Evolutionary conservation across 164 flowering plant species (phyloP).

Genomic region (Chimonanthus praecox): DNA sequence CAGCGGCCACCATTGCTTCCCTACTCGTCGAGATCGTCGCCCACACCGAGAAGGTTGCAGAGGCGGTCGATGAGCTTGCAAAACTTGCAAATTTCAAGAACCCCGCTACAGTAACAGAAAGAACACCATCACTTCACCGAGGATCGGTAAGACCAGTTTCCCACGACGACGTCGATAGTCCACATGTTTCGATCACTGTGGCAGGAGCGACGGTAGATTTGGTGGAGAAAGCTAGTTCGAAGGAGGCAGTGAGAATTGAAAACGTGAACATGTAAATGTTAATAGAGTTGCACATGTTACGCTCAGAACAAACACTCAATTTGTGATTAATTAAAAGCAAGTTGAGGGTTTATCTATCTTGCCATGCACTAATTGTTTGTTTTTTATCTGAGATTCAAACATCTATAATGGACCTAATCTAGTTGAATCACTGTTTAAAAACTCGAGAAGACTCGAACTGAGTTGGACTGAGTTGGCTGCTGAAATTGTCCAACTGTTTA

Average conservation of each 20-base stretch:
- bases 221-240: slow-evolving; percentile 1
- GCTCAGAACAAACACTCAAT: not conserved
- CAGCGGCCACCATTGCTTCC: slow-evolving; percentile 42
- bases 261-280: slow-evolving; percentile 7
- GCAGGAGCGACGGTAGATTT: not conserved
- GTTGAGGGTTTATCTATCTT: not conserved
- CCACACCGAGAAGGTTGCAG: slow-evolving; percentile 42
- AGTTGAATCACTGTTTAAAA: too few relatives aligned
- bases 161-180: not conserved
- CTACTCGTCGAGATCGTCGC: slow-evolving; percentile 41
- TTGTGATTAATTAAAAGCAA: not conserved
- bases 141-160: slow-evolving; percentile 3
- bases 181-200: slow-evolving; percentile 2
- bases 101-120: not conserved
- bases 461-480: too few relatives aligned
- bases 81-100: slow-evolving; percentile 12
- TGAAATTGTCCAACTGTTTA: too few relatives aligned
- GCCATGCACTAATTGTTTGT: too few relatives aligned
- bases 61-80: slow-evolving; percentile 49
- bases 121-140: slow-evolving; percentile 1
- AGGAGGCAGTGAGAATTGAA: not conserved
- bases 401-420: too few relatives aligned
- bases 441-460: too few relatives aligned
- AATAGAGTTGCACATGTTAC: not conserved
- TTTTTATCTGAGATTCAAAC: too few relatives aligned